Percentiles rank a stretch among this genome's conserved stretches.
These are phyloP conservation scores for Gnomoniopsis sp. DNA, from an alignment of 2,329 filamentous ascomycete species.

Conservation along the genomic window DNA sequence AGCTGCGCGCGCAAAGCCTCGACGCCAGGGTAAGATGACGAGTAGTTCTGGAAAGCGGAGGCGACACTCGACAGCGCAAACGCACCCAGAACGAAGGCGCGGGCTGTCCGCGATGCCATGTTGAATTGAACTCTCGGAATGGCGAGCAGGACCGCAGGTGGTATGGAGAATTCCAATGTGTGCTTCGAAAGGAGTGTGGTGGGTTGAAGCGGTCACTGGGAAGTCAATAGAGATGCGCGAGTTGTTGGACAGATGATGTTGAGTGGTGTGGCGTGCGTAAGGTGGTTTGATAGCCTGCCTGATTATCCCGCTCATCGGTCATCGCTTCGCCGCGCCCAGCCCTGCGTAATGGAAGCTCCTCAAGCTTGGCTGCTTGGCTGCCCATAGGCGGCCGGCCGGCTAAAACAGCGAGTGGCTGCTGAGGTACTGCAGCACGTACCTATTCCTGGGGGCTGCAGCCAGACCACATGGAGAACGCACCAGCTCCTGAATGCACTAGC, in stretches of 20 bases:
- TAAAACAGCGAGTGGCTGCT: background rate
- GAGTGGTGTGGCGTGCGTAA: background rate
- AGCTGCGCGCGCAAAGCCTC: constrained; percentile 64
- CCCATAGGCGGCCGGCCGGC: background rate
- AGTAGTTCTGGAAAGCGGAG: constrained; percentile 50
- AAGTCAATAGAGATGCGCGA: background rate
- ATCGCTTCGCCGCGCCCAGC: background rate
- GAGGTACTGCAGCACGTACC: background rate
- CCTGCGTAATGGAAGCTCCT: constrained; percentile 4
- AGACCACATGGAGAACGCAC: background rate
- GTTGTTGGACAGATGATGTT: background rate
- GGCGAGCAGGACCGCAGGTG: background rate
- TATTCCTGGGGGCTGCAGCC: background rate
- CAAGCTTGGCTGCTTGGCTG: background rate
- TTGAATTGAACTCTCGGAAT: constrained; percentile 18
- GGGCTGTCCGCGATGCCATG: constrained; percentile 38
- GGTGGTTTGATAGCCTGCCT: constrained; percentile 4
- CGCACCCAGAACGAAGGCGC: constrained; percentile 36
- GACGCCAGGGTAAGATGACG: constrained; percentile 36
- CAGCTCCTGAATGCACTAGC: background rate
- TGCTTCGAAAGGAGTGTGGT: background rate
- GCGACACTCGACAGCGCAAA: constrained; percentile 39
- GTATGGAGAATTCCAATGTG: background rate
- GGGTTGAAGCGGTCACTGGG: background rate
- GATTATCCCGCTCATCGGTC: background rate